Evolutionary conservation across 768 basidiomycete species (phyloP).

Genomic region (Podaxis sp.): DNA sequence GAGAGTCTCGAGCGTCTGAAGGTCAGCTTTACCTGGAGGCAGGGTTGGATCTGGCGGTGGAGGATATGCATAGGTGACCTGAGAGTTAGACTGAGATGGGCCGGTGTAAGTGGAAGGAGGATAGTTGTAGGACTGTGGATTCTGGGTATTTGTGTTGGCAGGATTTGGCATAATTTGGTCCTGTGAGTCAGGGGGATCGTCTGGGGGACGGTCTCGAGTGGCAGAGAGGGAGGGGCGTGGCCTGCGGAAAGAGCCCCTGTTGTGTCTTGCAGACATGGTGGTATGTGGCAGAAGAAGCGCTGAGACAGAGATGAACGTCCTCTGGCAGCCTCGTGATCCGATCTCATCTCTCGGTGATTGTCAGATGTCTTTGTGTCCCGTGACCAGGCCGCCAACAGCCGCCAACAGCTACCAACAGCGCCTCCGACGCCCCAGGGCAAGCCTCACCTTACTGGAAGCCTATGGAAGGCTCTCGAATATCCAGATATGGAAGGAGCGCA

Average conservation of each 20-base stretch:
- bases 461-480: slow-evolving; percentile 1
- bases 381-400: background rate
- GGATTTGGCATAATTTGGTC: no score
- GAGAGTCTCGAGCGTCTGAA: slow-evolving; percentile 73
- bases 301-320: background rate
- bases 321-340: slow-evolving; percentile 6
- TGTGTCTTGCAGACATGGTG: slow-evolving; percentile 1
- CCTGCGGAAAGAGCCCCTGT: background rate
- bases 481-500: slow-evolving; percentile 8
- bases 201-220: background rate
- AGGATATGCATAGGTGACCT: background rate
- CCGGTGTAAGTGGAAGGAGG: background rate
- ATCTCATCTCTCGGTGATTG: background rate
- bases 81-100: background rate
- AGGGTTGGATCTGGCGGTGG: slow-evolving; percentile 18
- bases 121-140: background rate
- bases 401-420: background rate
- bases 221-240: background rate
- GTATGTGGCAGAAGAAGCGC: background rate
- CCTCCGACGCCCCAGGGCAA: background rate
- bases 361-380: background rate
- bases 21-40: slow-evolving; percentile 60
- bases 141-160: background rate
- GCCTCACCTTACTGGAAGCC: background rate
- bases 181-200: background rate